Conservation (phyloP, 2,329 filamentous ascomycete species). For the Claviceps spartinae region DNA sequence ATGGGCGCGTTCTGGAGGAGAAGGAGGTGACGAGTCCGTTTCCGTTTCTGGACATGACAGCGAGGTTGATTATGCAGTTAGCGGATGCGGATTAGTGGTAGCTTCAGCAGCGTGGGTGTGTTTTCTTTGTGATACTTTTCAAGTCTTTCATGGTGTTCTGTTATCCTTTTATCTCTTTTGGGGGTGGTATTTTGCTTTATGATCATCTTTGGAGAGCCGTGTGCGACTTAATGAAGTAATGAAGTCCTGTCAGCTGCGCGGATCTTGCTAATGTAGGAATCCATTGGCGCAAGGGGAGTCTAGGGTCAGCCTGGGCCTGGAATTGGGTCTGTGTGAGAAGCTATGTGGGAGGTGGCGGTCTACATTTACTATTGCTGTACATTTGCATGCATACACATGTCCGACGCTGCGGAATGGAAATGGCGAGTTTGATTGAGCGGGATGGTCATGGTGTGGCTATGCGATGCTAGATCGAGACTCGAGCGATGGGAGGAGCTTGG, state of each 20-base stretch:
- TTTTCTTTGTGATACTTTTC: not conserved
- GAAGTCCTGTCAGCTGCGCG: not conserved
- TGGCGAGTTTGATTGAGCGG: no score
- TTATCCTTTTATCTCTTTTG: not conserved
- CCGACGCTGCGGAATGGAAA: no score
- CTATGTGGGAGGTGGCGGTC: no score
- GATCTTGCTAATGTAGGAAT: no score
- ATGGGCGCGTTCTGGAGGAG: conserved; percentile 68
- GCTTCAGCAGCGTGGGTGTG: not conserved
- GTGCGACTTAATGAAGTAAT: not conserved
- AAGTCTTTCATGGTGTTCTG: not conserved
- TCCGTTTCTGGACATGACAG: conserved; percentile 88
- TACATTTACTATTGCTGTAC: no score
- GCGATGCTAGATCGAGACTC: no score
- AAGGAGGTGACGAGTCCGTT: conserved; percentile 94
- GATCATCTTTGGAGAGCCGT: not conserved
- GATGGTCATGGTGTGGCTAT: no score
- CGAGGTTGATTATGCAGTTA: conserved; percentile 82
- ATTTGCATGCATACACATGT: no score
- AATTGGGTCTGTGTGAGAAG: no score
- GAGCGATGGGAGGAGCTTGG: no score
- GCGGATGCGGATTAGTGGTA: conserved; percentile 55
- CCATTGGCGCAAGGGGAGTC: no score
- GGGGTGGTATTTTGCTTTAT: not conserved
- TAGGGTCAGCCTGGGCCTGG: no score